Percentiles rank a stretch among this genome's conserved stretches.
These are phyloP conservation scores for Aureobasidium sp. DNA, from an alignment of 2,329 filamentous ascomycete species.

Conservation along the genomic window DNA sequence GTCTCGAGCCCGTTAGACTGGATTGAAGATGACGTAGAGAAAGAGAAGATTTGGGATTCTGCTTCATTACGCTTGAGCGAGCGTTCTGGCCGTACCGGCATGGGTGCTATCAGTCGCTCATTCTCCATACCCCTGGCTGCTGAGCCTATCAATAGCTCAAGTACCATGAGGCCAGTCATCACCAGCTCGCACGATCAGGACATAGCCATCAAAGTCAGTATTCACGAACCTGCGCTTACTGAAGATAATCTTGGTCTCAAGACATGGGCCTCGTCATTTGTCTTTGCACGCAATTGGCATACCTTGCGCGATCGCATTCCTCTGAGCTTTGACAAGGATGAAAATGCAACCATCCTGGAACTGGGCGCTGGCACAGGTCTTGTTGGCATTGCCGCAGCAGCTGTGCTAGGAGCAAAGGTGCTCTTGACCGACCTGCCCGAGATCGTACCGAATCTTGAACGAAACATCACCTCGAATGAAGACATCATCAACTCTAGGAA, in stretches of 20 bases:
- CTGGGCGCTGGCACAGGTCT: conserved; percentile 86
- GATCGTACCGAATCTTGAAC: conserved; percentile 74
- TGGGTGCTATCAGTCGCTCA: conserved; percentile 52
- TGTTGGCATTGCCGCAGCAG: conserved; percentile 77
- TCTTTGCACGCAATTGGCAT: conserved; percentile 65
- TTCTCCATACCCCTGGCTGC: conserved; percentile 44
- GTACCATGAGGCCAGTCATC: conserved; percentile 11
- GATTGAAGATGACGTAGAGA: conserved; percentile 57
- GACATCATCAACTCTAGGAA: conserved; percentile 45
- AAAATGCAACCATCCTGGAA: conserved; percentile 49
- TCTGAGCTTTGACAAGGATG: conserved; percentile 8
- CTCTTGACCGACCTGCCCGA: conserved; percentile 72
- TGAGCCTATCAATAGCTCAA: neutral
- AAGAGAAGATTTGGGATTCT: conserved; percentile 65
- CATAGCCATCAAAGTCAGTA: conserved; percentile 50
- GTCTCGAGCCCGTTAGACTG: conserved; percentile 59
- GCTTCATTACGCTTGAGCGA: conserved; percentile 76
- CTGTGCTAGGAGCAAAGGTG: conserved; percentile 57
- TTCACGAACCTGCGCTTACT: conserved; percentile 81
- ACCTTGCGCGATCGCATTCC: conserved; percentile 20
- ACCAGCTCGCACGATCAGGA: conserved; percentile 14
- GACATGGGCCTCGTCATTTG: conserved; percentile 88
- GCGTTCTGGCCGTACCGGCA: conserved; percentile 68
- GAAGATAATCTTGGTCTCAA: conserved; percentile 86
- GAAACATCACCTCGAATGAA: conserved; percentile 61